Conservation (phyloP, 2,329 filamentous ascomycete genomes). For the Xylaria sp. region DNA sequence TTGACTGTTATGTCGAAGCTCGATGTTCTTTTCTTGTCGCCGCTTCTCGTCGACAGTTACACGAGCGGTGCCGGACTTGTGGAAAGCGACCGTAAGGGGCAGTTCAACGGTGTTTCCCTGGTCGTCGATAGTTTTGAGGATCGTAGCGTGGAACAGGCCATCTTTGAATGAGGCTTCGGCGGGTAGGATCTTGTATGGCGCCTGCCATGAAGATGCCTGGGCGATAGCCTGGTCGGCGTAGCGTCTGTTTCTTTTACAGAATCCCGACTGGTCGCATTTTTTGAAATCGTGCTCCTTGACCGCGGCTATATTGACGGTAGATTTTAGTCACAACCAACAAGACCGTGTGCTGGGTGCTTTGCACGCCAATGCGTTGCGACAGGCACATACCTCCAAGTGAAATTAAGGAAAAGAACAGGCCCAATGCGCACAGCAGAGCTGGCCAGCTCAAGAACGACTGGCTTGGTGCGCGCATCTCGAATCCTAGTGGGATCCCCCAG, state of each 20-base stretch:
- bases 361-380: background rate
- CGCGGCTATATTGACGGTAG: conserved; percentile 62
- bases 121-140: conserved; percentile 80
- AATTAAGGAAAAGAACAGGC: conserved; percentile 68
- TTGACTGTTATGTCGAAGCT: conserved; percentile 84
- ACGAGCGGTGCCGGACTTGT: conserved; percentile 87
- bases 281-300: conserved; percentile 99
- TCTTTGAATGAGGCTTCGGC: conserved; percentile 79
- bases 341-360: background rate
- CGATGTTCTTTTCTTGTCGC: conserved; percentile 87
- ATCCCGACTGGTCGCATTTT: conserved; percentile 93
- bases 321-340: conserved; percentile 11
- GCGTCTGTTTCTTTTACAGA: conserved; percentile 93
- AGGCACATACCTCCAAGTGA: conserved; percentile 69
- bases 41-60: conserved; percentile 92
- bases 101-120: conserved; percentile 77
- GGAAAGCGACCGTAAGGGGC: conserved; percentile 86
- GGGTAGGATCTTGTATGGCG: conserved; percentile 81
- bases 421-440: conserved; percentile 68
- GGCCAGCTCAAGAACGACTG: conserved; percentile 71
- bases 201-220: conserved; percentile 74
- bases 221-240: conserved; percentile 81
- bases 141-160: conserved; percentile 79
- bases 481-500: conserved; percentile 47
- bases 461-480: conserved; percentile 60